Percentiles rank a stretch among this genome's conserved stretches.
Conservation (phyloP, 2,329 filamentous ascomycete species). For the Mycogone perniciosa region DNA sequence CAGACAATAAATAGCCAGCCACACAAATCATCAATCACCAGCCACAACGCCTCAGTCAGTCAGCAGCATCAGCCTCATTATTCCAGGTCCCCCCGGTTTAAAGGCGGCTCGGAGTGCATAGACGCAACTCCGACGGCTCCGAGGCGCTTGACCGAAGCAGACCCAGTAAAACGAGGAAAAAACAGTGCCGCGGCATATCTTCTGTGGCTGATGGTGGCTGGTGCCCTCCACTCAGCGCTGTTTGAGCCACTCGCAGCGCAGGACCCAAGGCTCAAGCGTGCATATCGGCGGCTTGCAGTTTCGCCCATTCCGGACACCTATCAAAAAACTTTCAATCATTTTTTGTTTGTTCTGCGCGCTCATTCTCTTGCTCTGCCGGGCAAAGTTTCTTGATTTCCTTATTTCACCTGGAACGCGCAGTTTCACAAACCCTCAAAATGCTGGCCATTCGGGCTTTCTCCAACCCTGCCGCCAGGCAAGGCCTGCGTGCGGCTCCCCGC, state of each 20-base stretch:
- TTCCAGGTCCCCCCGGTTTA: neutral
- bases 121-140: slow-evolving; percentile 26
- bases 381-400: slow-evolving; percentile 14
- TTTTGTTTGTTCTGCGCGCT: slow-evolving; percentile 14
- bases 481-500: slow-evolving; percentile 62
- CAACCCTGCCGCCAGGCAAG: slow-evolving; percentile 70
- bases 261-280: slow-evolving; percentile 10
- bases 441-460: slow-evolving; percentile 73
- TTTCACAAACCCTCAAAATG: slow-evolving; percentile 52
- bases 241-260: slow-evolving; percentile 11
- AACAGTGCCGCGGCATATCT: slow-evolving; percentile 14
- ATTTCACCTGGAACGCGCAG: slow-evolving; percentile 14
- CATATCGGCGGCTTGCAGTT: slow-evolving; percentile 15
- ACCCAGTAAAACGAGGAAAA: slow-evolving; percentile 12
- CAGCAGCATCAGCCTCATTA: neutral
- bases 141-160: slow-evolving; percentile 20
- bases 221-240: slow-evolving; percentile 5
- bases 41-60: slow-evolving; percentile 6
- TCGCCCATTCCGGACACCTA: slow-evolving; percentile 15
- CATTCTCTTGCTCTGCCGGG: slow-evolving; percentile 16
- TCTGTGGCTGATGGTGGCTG: slow-evolving; percentile 19
- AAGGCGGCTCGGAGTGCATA: slow-evolving; percentile 15
- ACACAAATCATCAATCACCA: neutral
- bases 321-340: slow-evolving; percentile 11
- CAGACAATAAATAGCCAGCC: neutral